Percentiles rank a stretch among this genome's conserved stretches.
phyloP scores from a whole-genome alignment of 106 monocot species.

The Dioscorea alata region DNA sequence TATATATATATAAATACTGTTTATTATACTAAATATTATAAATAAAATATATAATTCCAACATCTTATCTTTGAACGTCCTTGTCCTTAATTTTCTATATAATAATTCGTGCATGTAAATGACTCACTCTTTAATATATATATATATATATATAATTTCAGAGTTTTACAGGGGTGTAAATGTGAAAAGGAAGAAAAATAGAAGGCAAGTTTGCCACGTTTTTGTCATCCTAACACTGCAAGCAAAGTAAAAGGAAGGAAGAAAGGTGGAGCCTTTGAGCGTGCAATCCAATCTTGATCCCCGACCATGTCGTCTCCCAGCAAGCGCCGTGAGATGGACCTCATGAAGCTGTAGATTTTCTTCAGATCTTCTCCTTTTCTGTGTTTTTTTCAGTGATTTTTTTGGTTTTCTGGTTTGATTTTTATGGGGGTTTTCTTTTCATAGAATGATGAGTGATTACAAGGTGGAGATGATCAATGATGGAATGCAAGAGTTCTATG shows the following conservation, averaged over 20 bases:
- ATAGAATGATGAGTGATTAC: conserved; percentile 99
- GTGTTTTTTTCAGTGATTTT: neutral
- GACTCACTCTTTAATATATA: too few relatives aligned
- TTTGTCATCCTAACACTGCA: neutral
- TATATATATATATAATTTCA: too few relatives aligned
- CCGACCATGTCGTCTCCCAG: conserved; percentile 54
- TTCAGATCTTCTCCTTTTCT: neutral
- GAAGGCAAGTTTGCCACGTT: too few relatives aligned
- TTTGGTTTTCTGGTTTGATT: conserved; percentile 1
- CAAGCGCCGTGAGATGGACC: conserved; percentile 76
- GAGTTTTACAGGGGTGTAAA: too few relatives aligned
- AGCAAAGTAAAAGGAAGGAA: too few relatives aligned
- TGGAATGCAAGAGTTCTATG: conserved; percentile 95
- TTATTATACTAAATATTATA: too few relatives aligned
- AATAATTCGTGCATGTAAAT: too few relatives aligned
- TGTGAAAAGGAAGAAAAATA: too few relatives aligned
- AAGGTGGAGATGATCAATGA: conserved; percentile 98
- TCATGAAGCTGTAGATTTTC: conserved; percentile 62
- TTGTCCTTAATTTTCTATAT: too few relatives aligned
- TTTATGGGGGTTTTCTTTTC: conserved; percentile 8
- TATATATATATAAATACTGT: too few relatives aligned
- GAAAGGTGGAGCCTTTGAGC: neutral
- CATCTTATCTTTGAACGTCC: too few relatives aligned
- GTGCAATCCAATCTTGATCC: neutral
- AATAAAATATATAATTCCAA: too few relatives aligned